Evolutionary conservation across 768 basidiomycete genomes (phyloP).

Genomic region (Porpolomopsis calyptriformis): DNA sequence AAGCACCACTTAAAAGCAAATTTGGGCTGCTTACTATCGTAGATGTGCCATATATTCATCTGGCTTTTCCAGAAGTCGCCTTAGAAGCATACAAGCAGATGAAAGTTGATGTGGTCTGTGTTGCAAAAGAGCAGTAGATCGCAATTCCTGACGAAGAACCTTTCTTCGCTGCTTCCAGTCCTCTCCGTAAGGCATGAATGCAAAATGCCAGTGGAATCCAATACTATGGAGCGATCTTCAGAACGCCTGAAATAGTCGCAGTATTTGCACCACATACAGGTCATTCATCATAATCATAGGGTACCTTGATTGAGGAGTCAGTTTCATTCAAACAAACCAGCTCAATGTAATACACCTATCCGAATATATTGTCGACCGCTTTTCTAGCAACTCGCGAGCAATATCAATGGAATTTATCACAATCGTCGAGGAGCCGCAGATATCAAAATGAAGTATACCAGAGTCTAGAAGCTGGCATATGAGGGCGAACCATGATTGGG

Average conservation of each 20-base stretch:
- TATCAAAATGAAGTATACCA: constrained; percentile 21
- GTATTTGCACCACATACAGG: constrained; percentile 9
- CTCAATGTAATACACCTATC: too few relatives aligned
- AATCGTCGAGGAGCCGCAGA: constrained; percentile 23
- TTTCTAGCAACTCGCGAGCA: constrained; percentile 32
- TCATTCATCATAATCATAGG: constrained; percentile 22
- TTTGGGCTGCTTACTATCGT: constrained; percentile 24
- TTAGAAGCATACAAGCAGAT: constrained; percentile 23
- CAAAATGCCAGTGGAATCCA: constrained; percentile 32
- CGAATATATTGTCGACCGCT: constrained; percentile 32
- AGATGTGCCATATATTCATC: constrained; percentile 27
- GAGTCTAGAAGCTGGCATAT: constrained; percentile 15
- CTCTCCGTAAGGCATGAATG: constrained; percentile 30
- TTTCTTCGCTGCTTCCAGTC: constrained; percentile 32
- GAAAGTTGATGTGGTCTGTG: constrained; percentile 23
- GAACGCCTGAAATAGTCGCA: neutral
- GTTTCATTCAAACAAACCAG: too few relatives aligned
- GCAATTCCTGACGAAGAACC: constrained; percentile 32
- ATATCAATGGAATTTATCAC: constrained; percentile 26
- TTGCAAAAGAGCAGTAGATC: constrained; percentile 19
- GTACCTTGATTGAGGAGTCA: too few relatives aligned
- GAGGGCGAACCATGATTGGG: neutral
- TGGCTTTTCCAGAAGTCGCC: constrained; percentile 24
- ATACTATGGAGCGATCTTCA: constrained; percentile 21
- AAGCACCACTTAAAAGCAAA: neutral